phyloP scores from a whole-genome alignment of 1,284 basidiomycete genomes.

The Phlebopus sp. region DNA sequence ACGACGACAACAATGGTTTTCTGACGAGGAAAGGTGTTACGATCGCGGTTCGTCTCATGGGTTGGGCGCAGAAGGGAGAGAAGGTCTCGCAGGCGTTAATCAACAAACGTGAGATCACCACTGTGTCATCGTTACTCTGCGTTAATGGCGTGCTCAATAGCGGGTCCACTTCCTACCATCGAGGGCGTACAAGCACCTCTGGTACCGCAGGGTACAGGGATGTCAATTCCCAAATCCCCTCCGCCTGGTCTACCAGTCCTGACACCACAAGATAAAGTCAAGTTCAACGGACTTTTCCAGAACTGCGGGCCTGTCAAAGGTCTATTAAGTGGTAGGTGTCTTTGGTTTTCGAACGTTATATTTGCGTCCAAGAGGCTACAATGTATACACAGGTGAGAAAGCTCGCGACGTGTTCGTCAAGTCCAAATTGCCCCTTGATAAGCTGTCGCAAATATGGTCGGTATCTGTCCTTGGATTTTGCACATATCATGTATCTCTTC shows the following conservation, averaged over 20 bases:
- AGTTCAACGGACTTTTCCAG: slow-evolving; percentile 80
- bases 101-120: slow-evolving; percentile 56
- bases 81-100: slow-evolving; percentile 59
- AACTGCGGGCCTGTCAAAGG: slow-evolving; percentile 74
- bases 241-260: slow-evolving; percentile 63
- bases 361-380: slow-evolving; percentile 11
- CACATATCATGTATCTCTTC: slow-evolving; percentile 7
- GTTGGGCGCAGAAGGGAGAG: slow-evolving; percentile 89
- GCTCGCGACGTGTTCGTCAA: slow-evolving; percentile 92
- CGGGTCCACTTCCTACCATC: slow-evolving; percentile 80
- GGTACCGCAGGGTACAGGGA: slow-evolving; percentile 48
- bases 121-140: slow-evolving; percentile 8
- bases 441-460: slow-evolving; percentile 92
- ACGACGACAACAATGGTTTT: slow-evolving; percentile 91
- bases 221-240: slow-evolving; percentile 56
- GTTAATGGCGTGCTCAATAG: slow-evolving; percentile 39
- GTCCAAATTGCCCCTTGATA: slow-evolving; percentile 87
- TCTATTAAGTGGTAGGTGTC: slow-evolving; percentile 63
- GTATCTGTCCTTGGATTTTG: slow-evolving; percentile 21
- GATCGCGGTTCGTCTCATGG: slow-evolving; percentile 86
- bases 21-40: slow-evolving; percentile 85
- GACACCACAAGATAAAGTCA: slow-evolving; percentile 75
- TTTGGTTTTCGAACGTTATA: neutral
- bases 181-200: slow-evolving; percentile 60
- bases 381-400: slow-evolving; percentile 66